phyloP scores from a whole-genome alignment of 2,329 filamentous ascomycete genomes.

The Cyphellophora attinorum region DNA sequence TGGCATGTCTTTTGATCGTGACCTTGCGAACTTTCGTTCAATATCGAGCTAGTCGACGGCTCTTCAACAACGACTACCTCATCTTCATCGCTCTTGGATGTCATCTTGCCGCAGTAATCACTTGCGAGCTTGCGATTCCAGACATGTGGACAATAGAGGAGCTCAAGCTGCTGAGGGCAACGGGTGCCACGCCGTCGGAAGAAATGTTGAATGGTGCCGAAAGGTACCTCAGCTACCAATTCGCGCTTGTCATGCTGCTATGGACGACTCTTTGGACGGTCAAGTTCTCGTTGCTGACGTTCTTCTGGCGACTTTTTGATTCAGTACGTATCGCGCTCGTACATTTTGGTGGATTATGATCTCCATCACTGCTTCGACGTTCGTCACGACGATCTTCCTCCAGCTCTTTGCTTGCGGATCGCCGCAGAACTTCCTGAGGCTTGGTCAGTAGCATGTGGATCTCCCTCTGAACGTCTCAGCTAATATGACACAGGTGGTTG shows the following conservation, averaged over 20 bases:
- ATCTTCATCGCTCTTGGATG: not conserved
- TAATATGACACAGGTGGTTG: not conserved
- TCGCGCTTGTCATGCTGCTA: not conserved
- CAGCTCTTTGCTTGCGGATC: constrained; percentile 1
- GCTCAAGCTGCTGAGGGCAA: not conserved
- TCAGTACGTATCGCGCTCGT: not conserved
- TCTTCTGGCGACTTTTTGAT: not conserved
- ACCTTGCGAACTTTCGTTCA: not conserved
- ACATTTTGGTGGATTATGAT: not conserved
- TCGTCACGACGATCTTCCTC: not conserved
- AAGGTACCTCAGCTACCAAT: not conserved
- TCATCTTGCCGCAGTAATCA: not conserved
- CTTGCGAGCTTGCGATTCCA: not conserved
- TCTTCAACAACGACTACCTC: not conserved
- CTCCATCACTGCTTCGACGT: not conserved
- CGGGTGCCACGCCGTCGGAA: not conserved
- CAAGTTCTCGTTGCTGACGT: constrained; percentile 1
- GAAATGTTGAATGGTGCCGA: not conserved
- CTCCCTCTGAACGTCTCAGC: not conserved
- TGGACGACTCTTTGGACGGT: not conserved
- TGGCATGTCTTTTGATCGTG: not conserved
- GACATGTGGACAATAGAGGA: not conserved
- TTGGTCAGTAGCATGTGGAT: not conserved
- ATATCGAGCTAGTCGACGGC: not conserved
- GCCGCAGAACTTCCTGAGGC: not conserved